phyloP scores from a whole-genome alignment of 139 green algal species.

The Klebsormidium nitens region DNA sequence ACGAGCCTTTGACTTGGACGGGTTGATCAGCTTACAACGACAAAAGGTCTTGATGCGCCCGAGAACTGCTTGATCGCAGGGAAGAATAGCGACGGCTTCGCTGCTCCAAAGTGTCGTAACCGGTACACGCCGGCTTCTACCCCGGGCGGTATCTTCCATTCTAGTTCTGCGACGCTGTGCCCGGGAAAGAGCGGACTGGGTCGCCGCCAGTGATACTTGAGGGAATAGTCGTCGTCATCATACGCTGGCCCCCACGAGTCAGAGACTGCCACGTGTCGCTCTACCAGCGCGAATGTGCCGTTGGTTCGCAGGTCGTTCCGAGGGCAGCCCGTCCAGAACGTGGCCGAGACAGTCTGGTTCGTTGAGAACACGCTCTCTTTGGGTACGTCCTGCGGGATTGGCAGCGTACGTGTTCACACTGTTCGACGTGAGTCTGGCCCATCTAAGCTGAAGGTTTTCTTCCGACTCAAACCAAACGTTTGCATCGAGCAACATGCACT shows the following conservation, averaged over 20 bases:
- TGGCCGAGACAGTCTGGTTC: slow-evolving; percentile 37
- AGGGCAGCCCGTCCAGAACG: slow-evolving; percentile 65
- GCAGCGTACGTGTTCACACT: no score
- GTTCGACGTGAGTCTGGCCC: no score
- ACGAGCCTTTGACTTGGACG: no score
- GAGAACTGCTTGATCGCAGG: slow-evolving; percentile 42
- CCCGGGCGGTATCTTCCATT: slow-evolving; percentile 55
- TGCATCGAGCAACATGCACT: no score
- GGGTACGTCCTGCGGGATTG: slow-evolving; percentile 9
- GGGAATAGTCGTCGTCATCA: slow-evolving; percentile 62
- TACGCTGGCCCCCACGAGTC: slow-evolving; percentile 45
- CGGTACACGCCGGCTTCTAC: slow-evolving; percentile 53
- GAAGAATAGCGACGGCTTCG: slow-evolving; percentile 58
- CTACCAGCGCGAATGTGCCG: slow-evolving; percentile 66
- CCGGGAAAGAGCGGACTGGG: slow-evolving; percentile 45
- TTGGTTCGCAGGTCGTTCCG: slow-evolving; percentile 65
- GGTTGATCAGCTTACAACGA: no score
- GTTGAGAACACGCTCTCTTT: not conserved
- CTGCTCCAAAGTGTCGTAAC: slow-evolving; percentile 62
- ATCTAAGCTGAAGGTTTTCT: no score
- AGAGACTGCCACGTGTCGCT: slow-evolving; percentile 29
- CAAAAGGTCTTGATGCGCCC: slow-evolving; percentile 34
- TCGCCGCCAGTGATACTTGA: slow-evolving; percentile 55
- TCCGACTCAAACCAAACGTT: no score
- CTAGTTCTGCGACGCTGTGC: slow-evolving; percentile 57